phyloP scores from a whole-genome alignment of 2,329 filamentous ascomycete genomes.

The Myotisia sp. region DNA sequence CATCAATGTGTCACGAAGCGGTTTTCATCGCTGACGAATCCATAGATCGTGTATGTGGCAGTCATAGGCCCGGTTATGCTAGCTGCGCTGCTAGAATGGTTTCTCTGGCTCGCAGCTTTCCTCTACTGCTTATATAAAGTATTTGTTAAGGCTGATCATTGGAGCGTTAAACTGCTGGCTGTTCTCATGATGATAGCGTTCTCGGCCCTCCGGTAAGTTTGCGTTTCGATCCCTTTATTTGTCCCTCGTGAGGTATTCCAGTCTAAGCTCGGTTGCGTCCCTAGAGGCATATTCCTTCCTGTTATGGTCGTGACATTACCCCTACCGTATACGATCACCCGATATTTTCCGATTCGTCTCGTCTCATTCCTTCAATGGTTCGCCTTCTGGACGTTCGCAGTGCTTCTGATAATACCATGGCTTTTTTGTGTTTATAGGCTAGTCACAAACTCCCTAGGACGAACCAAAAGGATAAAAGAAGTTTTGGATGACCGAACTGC shows the following conservation, averaged over 20 bases:
- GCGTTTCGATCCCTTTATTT: constrained; percentile 7
- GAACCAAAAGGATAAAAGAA: constrained; percentile 67
- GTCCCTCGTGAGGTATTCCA: background rate
- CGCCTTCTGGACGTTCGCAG: constrained; percentile 84
- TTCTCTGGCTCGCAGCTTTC: constrained; percentile 88
- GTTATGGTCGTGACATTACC: constrained; percentile 91
- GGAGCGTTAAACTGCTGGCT: constrained; percentile 67
- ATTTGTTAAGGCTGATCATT: constrained; percentile 76
- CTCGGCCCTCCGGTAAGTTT: constrained; percentile 53
- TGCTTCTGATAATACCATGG: constrained; percentile 76
- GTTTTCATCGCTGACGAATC: background rate
- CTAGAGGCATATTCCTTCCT: constrained; percentile 69
- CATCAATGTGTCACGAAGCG: no score
- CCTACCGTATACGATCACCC: constrained; percentile 56
- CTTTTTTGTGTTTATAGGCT: constrained; percentile 85
- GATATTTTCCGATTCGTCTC: constrained; percentile 56
- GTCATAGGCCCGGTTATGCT: constrained; percentile 72
- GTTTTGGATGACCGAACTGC: constrained; percentile 72
- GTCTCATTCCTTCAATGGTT: constrained; percentile 76
- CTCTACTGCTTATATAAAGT: constrained; percentile 82
- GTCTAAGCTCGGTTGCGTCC: constrained; percentile 1
- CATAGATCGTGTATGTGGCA: constrained; percentile 67
- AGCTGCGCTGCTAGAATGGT: constrained; percentile 79
- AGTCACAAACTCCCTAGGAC: constrained; percentile 71
- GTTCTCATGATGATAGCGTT: constrained; percentile 61